Evolutionary conservation across 2,329 filamentous ascomycete species (phyloP).

Genomic region (Arthroderma sp.): DNA sequence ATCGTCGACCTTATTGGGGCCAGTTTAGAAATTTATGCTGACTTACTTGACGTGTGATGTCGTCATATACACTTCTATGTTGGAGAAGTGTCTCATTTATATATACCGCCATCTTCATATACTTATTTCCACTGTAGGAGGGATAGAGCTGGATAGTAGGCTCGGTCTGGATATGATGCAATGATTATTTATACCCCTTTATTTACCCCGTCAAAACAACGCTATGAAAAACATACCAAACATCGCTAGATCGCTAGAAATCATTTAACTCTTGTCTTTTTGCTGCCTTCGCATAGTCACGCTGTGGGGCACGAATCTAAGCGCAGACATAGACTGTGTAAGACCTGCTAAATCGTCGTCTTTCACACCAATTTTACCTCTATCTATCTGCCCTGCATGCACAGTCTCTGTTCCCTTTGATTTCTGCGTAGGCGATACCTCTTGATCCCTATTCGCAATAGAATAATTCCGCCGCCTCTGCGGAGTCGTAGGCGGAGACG

Average conservation of each 20-base stretch:
- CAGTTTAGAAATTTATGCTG: constrained; percentile 37
- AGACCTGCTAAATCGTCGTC: constrained; percentile 27
- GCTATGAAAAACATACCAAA: neutral
- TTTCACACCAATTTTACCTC: neutral
- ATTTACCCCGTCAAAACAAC: neutral
- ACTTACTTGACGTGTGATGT: constrained; percentile 28
- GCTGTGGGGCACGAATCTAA: constrained; percentile 35
- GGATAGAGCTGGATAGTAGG: too few species aligned
- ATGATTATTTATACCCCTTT: neutral
- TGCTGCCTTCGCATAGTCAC: constrained; percentile 23
- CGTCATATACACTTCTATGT: neutral
- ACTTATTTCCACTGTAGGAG: neutral
- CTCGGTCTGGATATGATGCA: too few species aligned
- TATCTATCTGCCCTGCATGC: neutral
- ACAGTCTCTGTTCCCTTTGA: neutral
- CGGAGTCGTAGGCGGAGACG: constrained; percentile 11
- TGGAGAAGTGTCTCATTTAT: neutral
- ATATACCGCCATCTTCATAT: neutral
- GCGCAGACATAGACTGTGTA: constrained; percentile 33
- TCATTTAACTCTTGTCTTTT: neutral
- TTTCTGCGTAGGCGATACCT: neutral
- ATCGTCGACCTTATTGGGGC: constrained; percentile 37
- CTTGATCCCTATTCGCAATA: neutral
- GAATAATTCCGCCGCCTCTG: constrained; percentile 20
- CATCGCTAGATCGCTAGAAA: neutral